Evolutionary conservation across 2,329 filamentous ascomycete species (phyloP).

Genomic region (Xylariaceae sp.): DNA sequence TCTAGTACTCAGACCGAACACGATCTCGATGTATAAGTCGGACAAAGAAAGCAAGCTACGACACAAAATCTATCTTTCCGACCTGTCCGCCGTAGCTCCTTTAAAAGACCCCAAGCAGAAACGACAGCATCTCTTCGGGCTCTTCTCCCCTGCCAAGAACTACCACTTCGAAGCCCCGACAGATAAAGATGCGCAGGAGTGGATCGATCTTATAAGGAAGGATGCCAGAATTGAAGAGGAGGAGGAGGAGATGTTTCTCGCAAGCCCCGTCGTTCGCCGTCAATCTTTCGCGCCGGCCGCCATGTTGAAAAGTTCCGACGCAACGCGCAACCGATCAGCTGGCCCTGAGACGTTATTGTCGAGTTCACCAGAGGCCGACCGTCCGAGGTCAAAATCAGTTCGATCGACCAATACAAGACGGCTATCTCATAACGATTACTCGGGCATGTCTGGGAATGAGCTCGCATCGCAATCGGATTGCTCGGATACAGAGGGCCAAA

Average conservation of each 20-base stretch:
- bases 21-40: slow-evolving; percentile 90
- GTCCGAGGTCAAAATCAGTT: slow-evolving; percentile 35
- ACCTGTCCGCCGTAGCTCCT: slow-evolving; percentile 85
- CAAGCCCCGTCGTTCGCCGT: slow-evolving; percentile 59
- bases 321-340: slow-evolving; percentile 16
- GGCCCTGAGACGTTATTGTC: slow-evolving; percentile 47
- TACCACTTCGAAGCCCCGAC: slow-evolving; percentile 81
- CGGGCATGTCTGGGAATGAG: slow-evolving; percentile 61
- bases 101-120: slow-evolving; percentile 88
- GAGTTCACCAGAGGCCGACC: slow-evolving; percentile 62
- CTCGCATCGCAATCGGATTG: slow-evolving; percentile 83
- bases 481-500: slow-evolving; percentile 64
- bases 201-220: slow-evolving; percentile 77
- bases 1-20: slow-evolving; percentile 85
- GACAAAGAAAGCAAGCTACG: slow-evolving; percentile 85
- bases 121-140: slow-evolving; percentile 81
- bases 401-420: slow-evolving; percentile 40
- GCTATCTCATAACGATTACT: slow-evolving; percentile 65
- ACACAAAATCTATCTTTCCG: slow-evolving; percentile 82
- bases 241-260: slow-evolving; percentile 76
- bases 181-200: slow-evolving; percentile 74
- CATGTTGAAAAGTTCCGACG: slow-evolving; percentile 24
- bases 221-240: slow-evolving; percentile 85
- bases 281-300: slow-evolving; percentile 40
- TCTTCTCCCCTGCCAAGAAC: slow-evolving; percentile 89